Evolutionary conservation across 345 rosid species (phyloP), one percentile per base, ranked within the genome.

Genomic region (Hypericum androsaemum): DNA sequence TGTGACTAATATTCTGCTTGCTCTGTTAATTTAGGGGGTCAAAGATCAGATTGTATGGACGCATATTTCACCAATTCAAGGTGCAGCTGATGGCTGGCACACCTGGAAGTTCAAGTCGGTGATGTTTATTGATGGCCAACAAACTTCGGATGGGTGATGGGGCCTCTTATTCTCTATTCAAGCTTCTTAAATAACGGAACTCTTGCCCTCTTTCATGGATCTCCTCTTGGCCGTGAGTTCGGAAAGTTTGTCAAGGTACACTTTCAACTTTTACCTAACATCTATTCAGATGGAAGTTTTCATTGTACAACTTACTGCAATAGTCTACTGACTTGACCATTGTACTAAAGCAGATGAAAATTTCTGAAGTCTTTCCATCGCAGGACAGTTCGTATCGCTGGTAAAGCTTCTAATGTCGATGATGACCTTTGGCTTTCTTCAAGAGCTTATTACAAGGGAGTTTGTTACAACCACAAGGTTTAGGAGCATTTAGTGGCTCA

Each of bases 371-470:
- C 9, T 39, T 39, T 49, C 32, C 10, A 37, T 44, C 54, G 46
- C 73, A 89, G 97, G 60, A 43, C 60, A 39, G 77, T 84, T 62
- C 74, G 70, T 38, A 72, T 82, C 35, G 70, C 84, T 22, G 98
- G 98, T 40, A 96, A 90, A 77, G 66, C 92, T 56, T 90, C 98
- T 12, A 82, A 74, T 64, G 80, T 80, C 40, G 92, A 90, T 41
- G 96, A 90, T 37, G 92, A 80, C 73, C 95, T 90, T 41, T 90
- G 96, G 98, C 95, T 90, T 50, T 87, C 96, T 50, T 90, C 95
- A 8, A 82, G 72, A 72, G 63, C 92, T 39, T 76, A 70, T 63
- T 87, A 87, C 65, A 80, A 69, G 62, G n/a, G n/a, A n/a, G n/a
- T n/a, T n/a, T n/a, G n/a, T n/a, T 22, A 22, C 32, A 22, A 22